Evolutionary conservation across 805 yeast genomes (phyloP).

Genomic region (Kodamaea sagamina): DNA sequence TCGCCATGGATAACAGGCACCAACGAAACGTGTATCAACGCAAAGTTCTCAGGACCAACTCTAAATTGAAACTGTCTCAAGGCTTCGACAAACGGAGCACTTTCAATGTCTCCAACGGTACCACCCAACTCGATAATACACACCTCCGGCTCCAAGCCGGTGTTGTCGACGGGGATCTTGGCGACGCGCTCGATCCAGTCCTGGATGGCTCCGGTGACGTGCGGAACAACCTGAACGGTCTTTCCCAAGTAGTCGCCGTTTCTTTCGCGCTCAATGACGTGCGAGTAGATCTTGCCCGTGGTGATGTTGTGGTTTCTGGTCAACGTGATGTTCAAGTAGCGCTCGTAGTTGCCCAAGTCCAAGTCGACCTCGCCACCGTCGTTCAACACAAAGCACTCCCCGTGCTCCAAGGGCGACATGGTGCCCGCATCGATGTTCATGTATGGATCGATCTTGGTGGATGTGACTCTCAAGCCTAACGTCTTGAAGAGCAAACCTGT

Average conservation of each 20-base stretch:
- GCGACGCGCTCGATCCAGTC: constrained; percentile 97
- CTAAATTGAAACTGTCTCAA: constrained; percentile 98
- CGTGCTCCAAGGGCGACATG: constrained; percentile 98
- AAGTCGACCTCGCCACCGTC: constrained; percentile 99
- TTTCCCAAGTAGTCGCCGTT: constrained; percentile 97
- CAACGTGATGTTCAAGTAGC: constrained; percentile 90
- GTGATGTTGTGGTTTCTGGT: constrained; percentile 96
- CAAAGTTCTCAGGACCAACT: constrained; percentile 91
- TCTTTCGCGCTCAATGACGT: constrained; percentile 92
- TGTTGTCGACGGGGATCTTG: constrained; percentile 84
- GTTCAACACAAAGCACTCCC: constrained; percentile 95
- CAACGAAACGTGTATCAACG: constrained; percentile 92
- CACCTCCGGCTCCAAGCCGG: constrained; percentile 88
- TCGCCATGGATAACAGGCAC: constrained; percentile 99
- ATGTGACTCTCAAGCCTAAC: constrained; percentile 90
- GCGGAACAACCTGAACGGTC: constrained; percentile 99
- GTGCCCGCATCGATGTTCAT: constrained; percentile 99
- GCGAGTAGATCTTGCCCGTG: constrained; percentile 94
- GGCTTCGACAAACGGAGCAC: constrained; percentile 99
- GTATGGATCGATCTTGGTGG: constrained; percentile 98
- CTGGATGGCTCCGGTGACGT: constrained; percentile 94
- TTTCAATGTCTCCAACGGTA: constrained; percentile 98
- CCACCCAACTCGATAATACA: constrained; percentile 99
- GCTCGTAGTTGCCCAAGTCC: constrained; percentile 97
- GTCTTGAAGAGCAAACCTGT: constrained; percentile 95